phyloP scores from a whole-genome alignment of 2,329 filamentous ascomycete genomes.

The Achaetomium macrosporum region DNA sequence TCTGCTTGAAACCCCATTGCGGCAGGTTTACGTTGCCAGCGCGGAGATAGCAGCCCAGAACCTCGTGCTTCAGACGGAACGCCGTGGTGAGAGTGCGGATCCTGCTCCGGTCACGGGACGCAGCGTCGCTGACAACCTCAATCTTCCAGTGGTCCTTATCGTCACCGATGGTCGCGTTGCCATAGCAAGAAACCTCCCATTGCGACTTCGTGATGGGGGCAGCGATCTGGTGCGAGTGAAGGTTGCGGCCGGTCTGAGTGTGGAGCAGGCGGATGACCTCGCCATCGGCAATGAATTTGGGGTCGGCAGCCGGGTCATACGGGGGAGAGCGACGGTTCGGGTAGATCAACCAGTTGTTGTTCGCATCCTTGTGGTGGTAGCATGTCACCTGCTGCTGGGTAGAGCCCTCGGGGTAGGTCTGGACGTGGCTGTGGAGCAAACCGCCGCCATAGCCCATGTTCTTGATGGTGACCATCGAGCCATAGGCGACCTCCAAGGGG shows the following conservation, averaged over 20 bases:
- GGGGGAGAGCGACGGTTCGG: constrained; percentile 75
- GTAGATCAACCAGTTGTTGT: constrained; percentile 99
- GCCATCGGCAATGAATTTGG: constrained; percentile 72
- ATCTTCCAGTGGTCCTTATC: constrained; percentile 97
- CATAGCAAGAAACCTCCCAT: constrained; percentile 91
- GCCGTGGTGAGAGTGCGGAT: constrained; percentile 88
- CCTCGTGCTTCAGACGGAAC: constrained; percentile 79
- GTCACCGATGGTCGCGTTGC: constrained; percentile 90
- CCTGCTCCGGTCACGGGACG: constrained; percentile 75
- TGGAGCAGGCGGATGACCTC: constrained; percentile 82
- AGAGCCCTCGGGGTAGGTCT: constrained; percentile 93
- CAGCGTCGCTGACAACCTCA: constrained; percentile 85
- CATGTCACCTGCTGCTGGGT: constrained; percentile 95
- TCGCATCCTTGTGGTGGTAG: constrained; percentile 99
- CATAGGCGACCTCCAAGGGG: constrained; percentile 83
- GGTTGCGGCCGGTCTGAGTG: constrained; percentile 89
- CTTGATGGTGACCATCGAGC: constrained; percentile 88
- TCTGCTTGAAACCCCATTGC: constrained; percentile 99
- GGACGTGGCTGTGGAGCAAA: constrained; percentile 85
- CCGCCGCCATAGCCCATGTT: constrained; percentile 99
- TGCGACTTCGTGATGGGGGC: constrained; percentile 87
- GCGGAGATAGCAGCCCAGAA: constrained; percentile 85
- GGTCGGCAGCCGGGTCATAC: constrained; percentile 64
- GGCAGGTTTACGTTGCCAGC: constrained; percentile 94
- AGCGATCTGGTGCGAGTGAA: constrained; percentile 87